Evolutionary conservation across 371 early-diverging fungal genomes (phyloP), one percentile per base, ranked within the genome.

Genomic region (Apophysomyces trapeziformis): DNA sequence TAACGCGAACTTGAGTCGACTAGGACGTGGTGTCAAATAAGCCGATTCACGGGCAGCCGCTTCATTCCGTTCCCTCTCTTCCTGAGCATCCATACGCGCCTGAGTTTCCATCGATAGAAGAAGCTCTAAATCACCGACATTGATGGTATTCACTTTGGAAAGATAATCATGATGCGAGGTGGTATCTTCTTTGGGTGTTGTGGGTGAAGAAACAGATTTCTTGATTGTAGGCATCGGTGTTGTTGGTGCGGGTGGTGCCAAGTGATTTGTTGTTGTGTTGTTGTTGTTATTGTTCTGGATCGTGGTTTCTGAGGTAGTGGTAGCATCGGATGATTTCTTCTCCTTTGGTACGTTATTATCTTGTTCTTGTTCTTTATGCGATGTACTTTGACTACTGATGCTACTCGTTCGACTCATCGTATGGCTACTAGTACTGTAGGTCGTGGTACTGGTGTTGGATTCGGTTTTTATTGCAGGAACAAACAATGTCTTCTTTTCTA

Each of bases 31-130:
- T 44, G 63, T 26, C 18, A 63, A 11, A 2, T 32, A 45, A 5
- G 46, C 46, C 8, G 46, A 45, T 45, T 45, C 46, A 13, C 26
- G 16, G 36, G 43, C 12, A 18, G 16, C 64, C 61, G 61, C 36
- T 13, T 54, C 63, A 16, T 18, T 36, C 57, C 16, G 50, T 38
- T 60, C 47, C 38, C 32, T 41, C 26, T 69, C 65, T 57, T 65
- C 66, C 43, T 64, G 69, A 36, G 54, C 65, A 46, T 79, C 76
- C 65, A 79, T 72, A 4, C 76, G 67, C 9, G 73, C 73, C 46
- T 79, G 77, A 5, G 75, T 74, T 44, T 76, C 76, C 65, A 74
- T 56, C 0, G 79, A 71, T 13, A 78, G 38, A 1, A 78, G 43
- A 5, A 75, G 57, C 12, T 78, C 79, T 65, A 78, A 57, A 63